A percentile compares a stretch with the other conserved stretches of the same genome.
Conservation (phyloP, 768 basidiomycete species). For the Gelatoporia subvermispora region DNA sequence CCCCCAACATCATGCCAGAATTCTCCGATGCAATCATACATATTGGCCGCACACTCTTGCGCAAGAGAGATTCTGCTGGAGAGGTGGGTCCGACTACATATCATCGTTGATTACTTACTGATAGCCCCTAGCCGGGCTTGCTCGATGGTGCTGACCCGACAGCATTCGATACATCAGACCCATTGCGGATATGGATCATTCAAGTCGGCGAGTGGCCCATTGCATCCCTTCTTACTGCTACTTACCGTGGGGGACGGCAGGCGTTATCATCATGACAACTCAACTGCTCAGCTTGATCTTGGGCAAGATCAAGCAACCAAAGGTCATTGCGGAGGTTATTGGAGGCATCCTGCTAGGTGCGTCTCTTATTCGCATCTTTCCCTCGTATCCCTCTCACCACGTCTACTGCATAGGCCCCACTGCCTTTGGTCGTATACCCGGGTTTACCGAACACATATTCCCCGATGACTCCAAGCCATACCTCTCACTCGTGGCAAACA, state of each 20-base stretch:
- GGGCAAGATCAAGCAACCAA: conserved; percentile 77
- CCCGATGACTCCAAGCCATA: conserved; percentile 66
- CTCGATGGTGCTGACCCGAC: conserved; percentile 73
- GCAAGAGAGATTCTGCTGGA: conserved; percentile 10
- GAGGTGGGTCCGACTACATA: conserved; percentile 29
- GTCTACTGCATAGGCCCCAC: conserved; percentile 35
- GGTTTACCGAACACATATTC: conserved; percentile 85
- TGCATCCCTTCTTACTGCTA: too few relatives aligned
- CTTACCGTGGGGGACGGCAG: conserved; percentile 31
- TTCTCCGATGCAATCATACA: conserved; percentile 10
- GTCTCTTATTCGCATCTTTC: neutral
- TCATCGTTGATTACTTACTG: neutral
- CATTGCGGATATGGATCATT: conserved; percentile 72
- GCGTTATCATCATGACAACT: conserved; percentile 78
- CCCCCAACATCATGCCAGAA: conserved; percentile 11
- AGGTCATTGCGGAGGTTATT: conserved; percentile 78
- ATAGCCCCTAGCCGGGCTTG: conserved; percentile 56
- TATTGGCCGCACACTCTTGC: conserved; percentile 4
- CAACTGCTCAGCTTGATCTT: conserved; percentile 71
- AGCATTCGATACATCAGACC: conserved; percentile 58
- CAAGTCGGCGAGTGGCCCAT: conserved; percentile 56
- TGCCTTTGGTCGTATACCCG: conserved; percentile 76
- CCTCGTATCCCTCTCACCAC: neutral
- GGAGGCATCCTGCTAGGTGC: conserved; percentile 85
- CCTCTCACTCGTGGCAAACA: conserved; percentile 82